Evolutionary conservation across 1,139 yeast species (phyloP).

Genomic region (Insectozyma bohioensis): DNA sequence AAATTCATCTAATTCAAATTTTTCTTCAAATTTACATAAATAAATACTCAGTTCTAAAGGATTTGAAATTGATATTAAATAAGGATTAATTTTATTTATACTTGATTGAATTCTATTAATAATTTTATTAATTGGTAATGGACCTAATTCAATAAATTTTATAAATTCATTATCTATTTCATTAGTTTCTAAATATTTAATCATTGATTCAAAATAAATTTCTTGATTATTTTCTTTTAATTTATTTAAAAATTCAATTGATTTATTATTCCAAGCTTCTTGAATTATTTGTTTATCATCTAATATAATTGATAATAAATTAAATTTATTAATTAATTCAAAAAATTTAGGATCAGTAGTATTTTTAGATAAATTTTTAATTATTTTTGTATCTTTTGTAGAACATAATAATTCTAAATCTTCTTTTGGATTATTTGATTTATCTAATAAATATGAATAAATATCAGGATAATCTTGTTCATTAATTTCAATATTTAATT

Average conservation of each 20-base stretch:
- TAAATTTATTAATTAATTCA: slow-evolving; percentile 8
- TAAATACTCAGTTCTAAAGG: slow-evolving; percentile 43
- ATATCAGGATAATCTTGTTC: slow-evolving; percentile 14
- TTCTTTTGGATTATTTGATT: slow-evolving; percentile 13
- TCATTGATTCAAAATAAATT: slow-evolving; percentile 16
- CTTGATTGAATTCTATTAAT: slow-evolving; percentile 13
- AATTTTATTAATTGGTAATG: slow-evolving; percentile 16
- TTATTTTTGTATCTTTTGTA: slow-evolving; percentile 14
- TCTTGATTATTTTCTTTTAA: slow-evolving; percentile 5
- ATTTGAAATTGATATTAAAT: slow-evolving; percentile 42
- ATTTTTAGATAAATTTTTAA: slow-evolving; percentile 12
- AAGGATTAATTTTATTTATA: slow-evolving; percentile 14
- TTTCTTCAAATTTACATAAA: slow-evolving; percentile 22
- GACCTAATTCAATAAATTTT: slow-evolving; percentile 15
- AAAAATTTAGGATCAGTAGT: slow-evolving; percentile 13
- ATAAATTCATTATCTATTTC: slow-evolving; percentile 14
- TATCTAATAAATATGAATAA: slow-evolving; percentile 13
- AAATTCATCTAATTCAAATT: slow-evolving; percentile 7
- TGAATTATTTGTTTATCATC: slow-evolving; percentile 6
- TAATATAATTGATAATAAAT: slow-evolving; percentile 8
- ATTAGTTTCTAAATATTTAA: slow-evolving; percentile 16
- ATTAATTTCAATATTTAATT: slow-evolving; percentile 6
- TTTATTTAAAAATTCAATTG: slow-evolving; percentile 8
- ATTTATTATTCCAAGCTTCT: slow-evolving; percentile 13
- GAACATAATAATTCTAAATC: slow-evolving; percentile 21